Evolutionary conservation across 1,284 basidiomycete genomes (phyloP), one percentile per base, ranked within the genome.

Genomic region (Grifola frondosa): DNA sequence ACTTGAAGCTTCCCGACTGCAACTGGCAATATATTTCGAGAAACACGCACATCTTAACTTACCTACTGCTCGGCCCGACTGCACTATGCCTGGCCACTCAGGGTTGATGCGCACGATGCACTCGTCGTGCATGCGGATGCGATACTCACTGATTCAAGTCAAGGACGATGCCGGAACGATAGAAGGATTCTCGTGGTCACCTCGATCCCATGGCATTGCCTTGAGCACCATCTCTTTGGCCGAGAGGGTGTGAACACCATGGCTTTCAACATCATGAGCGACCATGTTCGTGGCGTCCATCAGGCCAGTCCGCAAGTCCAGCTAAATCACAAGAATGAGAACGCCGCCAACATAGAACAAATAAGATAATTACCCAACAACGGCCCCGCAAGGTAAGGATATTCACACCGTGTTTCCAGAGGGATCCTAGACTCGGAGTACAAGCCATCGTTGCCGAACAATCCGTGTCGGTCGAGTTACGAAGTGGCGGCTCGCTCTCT

Each of bases 221-320:
- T 97, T 98, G 82, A 98, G 98, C 4, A 94, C 93, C 95, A 98
- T 98, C 73, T 98, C 95, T 73, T 97, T 97, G 37, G 95, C 88
- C 5, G 92, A 96, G 82, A 98, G 98, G 5, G 96, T 98, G 56
- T 95, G 83, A 50, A 96, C 89, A 56, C 96, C 95, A 52, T 91
- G 81, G 54, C 85, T 81, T 71, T 98, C 95, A 38, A 98, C 79
- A 49, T 93, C 91, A 51, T 96, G 91, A 35, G 96, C 92, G 40
- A 97, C 85, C 42, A 89, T 91, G 70, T 97, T 96, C 46, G 91
- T 95, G 6, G 91, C 88, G 48, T 82, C 87, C 95, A 98, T 98
- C 45, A 98, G 74, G 53, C 94, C 95, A 16, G 96, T 98, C 95
- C 96, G 56, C 93, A 90, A 41, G 92, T 96, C 92, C 93, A 96